phyloP scores from a whole-genome alignment of 495 filamentous ascomycete genomes.

The Daldinia decipiens region DNA sequence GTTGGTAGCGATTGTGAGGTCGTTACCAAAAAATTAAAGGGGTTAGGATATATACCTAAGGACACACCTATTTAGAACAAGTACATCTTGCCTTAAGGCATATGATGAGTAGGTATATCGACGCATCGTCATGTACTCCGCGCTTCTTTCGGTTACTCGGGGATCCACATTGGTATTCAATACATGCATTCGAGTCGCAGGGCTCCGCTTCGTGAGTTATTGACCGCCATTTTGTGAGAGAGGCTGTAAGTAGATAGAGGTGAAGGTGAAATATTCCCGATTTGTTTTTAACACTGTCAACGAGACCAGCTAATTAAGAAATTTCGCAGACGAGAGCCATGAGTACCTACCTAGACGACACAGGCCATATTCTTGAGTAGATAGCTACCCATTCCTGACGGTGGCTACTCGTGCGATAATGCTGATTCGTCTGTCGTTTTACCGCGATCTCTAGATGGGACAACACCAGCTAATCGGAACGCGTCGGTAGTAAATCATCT shows the following conservation, averaged over 20 bases:
- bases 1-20: not conserved
- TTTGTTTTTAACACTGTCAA: slow-evolving; percentile 11
- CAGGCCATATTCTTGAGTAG: slow-evolving; percentile 13
- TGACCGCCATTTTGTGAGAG: slow-evolving; percentile 32
- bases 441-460: slow-evolving; percentile 1
- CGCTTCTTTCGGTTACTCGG: slow-evolving; percentile 15
- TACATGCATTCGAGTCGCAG: slow-evolving; percentile 24
- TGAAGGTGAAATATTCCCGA: slow-evolving; percentile 7
- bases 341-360: slow-evolving; percentile 13
- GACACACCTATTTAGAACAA: slow-evolving; percentile 16
- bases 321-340: slow-evolving; percentile 1
- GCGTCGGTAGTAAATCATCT: slow-evolving; percentile 7
- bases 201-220: slow-evolving; percentile 24
- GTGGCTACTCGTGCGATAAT: slow-evolving; percentile 9
- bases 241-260: not conserved
- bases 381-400: not conserved
- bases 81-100: slow-evolving; percentile 9
- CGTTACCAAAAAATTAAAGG: slow-evolving; percentile 3
- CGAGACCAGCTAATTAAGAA: slow-evolving; percentile 8
- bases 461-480: not conserved
- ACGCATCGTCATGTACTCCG: slow-evolving; percentile 10
- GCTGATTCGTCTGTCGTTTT: slow-evolving; percentile 6
- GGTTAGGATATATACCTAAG: slow-evolving; percentile 7
- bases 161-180: slow-evolving; percentile 30
- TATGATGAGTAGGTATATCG: slow-evolving; percentile 3